Evolutionary conservation across 1,284 basidiomycete species (phyloP), one percentile per base, ranked within the genome.

Genomic region (Boletellus deceptivus): DNA sequence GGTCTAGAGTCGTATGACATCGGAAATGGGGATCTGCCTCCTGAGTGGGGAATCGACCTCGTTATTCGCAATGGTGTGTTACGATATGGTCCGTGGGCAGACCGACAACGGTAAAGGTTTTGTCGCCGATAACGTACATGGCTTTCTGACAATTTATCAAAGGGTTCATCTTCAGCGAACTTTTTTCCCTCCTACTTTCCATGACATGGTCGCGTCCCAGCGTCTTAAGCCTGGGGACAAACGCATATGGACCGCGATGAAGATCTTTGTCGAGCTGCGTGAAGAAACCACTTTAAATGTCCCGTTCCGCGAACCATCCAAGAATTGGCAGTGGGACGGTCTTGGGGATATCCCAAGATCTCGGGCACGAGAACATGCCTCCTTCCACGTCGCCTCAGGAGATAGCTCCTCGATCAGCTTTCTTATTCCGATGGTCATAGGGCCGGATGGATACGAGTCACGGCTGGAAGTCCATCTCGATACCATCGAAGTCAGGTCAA

Each of bases 31-130:
- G 93, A 91, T 60, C 66, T 85, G 17, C 77, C 89, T n/a, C 94
- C 94, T 11, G 91, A 97, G 63, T 97, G 93, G 87, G 92, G 93
- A 4, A 72, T 96, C 29, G 91, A 97, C 60, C 58, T 97, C n/a
- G 78, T 84, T 17, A 73, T 96, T 10, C 76, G 82, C 53, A 84
- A 84, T 16, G 93, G 91, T 0, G 70, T 76, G 27, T 59, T 96
- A 38, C 82, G 83, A 31, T 97, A 97, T 64, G 94, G 94, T 0
- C 94, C 94, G 4, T 98, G 94, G 94, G 85, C 92, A 18, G 94
- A 98, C 70, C 78, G 93, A 25, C 93, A 95, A 69, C 77, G 92
- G 87, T 85, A 63, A 55, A 72, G 55, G 18, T n/a, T 24, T 37
- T 34, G 33, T 41, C 31, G 31, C 29, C 27, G 27, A 16, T 3